Conservation (phyloP, 1,284 basidiomycete genomes). For the Ustilago vetiveriae region DNA sequence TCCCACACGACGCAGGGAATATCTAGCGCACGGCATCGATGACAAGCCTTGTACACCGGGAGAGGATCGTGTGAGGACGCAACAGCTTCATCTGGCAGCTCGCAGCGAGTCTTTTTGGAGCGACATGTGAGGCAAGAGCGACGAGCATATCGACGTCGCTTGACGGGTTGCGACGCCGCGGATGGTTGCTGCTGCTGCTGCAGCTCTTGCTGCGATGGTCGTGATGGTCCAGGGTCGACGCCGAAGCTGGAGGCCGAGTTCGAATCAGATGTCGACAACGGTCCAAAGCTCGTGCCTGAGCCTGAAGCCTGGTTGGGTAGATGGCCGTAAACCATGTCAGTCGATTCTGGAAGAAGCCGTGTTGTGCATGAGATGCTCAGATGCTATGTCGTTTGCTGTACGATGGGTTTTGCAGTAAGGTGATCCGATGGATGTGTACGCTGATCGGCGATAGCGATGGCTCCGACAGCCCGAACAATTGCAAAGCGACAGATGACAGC, state of each 20-base stretch:
- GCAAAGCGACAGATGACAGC: no score
- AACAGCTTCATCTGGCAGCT: constrained; percentile 37
- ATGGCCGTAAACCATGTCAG: no score
- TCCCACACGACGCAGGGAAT: constrained; percentile 48
- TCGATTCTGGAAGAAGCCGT: no score
- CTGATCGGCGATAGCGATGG: no score
- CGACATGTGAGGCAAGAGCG: constrained; percentile 47
- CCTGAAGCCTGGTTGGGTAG: no score
- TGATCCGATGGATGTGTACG: no score
- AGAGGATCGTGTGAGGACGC: constrained; percentile 29
- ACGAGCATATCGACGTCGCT: constrained; percentile 30
- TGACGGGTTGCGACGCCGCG: constrained; percentile 7
- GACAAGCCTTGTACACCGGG: constrained; percentile 29
- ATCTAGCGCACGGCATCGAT: constrained; percentile 36
- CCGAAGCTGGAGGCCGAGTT: neutral
- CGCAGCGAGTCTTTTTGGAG: constrained; percentile 47
- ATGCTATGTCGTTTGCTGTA: no score
- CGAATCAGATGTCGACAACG: neutral
- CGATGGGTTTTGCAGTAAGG: no score
- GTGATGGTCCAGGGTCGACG: no score
- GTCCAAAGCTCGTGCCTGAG: no score
- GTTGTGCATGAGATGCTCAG: no score
- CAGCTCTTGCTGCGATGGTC: neutral
- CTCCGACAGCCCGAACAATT: no score
- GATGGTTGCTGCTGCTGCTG: neutral